Conservation (phyloP, 106 monocot species). For the Triglochin maritima region DNA sequence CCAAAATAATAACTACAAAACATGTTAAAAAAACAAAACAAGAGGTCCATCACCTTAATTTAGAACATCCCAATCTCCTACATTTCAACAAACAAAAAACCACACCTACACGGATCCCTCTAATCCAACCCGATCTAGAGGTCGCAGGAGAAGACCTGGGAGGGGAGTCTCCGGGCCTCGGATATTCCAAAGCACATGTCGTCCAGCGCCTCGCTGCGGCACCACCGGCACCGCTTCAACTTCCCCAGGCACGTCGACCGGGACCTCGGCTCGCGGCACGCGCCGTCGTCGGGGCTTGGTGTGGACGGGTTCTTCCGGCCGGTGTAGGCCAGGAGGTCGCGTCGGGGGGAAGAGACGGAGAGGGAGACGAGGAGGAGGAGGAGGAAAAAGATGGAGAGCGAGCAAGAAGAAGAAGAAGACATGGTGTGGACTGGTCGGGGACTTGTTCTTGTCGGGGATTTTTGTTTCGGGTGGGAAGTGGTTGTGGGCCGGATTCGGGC, state of each 20-base stretch:
- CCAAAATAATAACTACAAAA: too few relatives aligned
- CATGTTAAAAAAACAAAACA: too few relatives aligned
- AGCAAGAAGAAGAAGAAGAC: conserved; percentile 5
- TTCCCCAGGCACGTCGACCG: conserved; percentile 25
- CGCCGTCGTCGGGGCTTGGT: conserved; percentile 3
- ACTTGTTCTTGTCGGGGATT: too few relatives aligned
- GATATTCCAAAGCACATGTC: conserved; percentile 68
- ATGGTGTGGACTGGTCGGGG: not conserved
- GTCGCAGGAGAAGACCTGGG: conserved; percentile 64
- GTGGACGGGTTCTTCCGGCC: conserved; percentile 2
- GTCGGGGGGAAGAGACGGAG: not conserved
- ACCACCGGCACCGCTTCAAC: conserved; percentile 50
- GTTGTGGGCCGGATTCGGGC: too few relatives aligned
- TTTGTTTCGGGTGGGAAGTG: too few relatives aligned
- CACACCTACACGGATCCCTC: too few relatives aligned
- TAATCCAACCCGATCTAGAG: too few relatives aligned
- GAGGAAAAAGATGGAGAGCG: conserved; percentile 3
- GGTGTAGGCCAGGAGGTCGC: conserved; percentile 24
- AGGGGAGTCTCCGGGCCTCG: conserved; percentile 72
- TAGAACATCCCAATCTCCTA: too few relatives aligned
- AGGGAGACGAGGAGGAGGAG: not conserved
- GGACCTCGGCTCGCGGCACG: conserved; percentile 33
- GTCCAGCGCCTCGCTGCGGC: conserved; percentile 61
- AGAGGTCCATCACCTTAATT: too few relatives aligned
- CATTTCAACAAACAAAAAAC: too few relatives aligned